Base-by-base conservation (phyloP, 176 grass and related monocot species). In the Pontederia crassipes region DNA sequence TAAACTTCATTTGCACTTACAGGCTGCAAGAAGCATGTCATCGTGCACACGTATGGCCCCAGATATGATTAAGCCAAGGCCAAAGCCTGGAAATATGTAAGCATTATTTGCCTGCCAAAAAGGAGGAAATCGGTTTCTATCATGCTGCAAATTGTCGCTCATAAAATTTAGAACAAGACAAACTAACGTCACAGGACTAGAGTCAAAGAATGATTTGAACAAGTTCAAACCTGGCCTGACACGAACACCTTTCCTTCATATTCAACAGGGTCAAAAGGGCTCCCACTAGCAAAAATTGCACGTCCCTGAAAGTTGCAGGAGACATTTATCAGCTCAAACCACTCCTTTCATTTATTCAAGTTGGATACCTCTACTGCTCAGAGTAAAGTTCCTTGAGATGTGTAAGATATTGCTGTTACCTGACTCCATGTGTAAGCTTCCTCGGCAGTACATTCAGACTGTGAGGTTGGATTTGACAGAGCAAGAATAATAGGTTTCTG, bases 51-150 rank as follows among this genome's bases (percentile, higher is more conserved):
- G 88, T 45, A 83, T 77, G 35, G 94, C 88, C 74, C 94, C 94
- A 72, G 88, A 86, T 1, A 89, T 89, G 1, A 98, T 77, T 12
- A 98, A 62, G 28, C 94, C 94, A 51, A 98, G 94, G 53, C 94
- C 94, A 49, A 98, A 71, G 72, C 94, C 88, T 54, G 94, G 94
- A 80, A 98, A 98, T 76, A 98, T 81, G 78, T 98, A 98, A 45
- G 94, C 94, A 81, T 98, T 98, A 67, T 98, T 98, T 11, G 94
- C 55, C 94, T 98, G 59, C 24, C 67, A 72, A 54, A 29, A 18
- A 5, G 11, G 11, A 55, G 20, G 9, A 18, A 0, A 62, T 5
- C 4, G 45, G 77, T 75, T 57, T 20, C 56, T 45, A 46, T 40
- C 32, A 40, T 40, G 32, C 32, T 40, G 2, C 32, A 40, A 40